These are phyloP conservation scores for Suaeda aralocaspica DNA, from an alignment of 148 eudicot genomes.

Conservation along the genomic window DNA sequence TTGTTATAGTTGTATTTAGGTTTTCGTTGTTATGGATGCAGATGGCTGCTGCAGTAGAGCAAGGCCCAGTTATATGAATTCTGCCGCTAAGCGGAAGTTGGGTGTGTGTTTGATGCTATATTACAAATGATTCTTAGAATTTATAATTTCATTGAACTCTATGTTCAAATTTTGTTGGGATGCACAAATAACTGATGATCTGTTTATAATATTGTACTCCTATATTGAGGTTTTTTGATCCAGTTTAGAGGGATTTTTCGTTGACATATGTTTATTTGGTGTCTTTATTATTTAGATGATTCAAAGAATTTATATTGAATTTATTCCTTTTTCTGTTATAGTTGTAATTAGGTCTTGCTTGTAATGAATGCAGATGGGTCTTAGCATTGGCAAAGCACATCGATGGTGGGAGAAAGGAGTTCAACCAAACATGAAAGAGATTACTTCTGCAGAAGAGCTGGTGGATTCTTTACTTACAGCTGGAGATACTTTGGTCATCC, in stretches of 20 bases:
- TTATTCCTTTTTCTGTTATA: background rate
- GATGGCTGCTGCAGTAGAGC: no score
- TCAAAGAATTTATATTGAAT: background rate
- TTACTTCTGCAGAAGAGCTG: slow-evolving; percentile 58
- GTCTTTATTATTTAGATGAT: background rate
- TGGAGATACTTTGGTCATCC: slow-evolving; percentile 66
- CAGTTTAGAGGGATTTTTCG: background rate
- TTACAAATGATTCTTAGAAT: background rate
- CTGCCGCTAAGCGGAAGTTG: background rate
- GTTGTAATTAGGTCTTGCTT: background rate
- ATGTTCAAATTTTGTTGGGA: background rate
- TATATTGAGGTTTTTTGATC: background rate
- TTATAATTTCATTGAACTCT: background rate
- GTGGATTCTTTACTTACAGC: slow-evolving; percentile 62
- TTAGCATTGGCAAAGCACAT: slow-evolving; percentile 50
- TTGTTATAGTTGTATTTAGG: no score
- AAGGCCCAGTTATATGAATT: background rate
- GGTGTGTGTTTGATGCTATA: background rate
- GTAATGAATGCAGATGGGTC: slow-evolving; percentile 36
- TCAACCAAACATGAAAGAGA: slow-evolving; percentile 67
- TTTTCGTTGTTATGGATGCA: no score
- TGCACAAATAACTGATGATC: background rate
- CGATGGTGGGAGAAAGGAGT: slow-evolving; percentile 91
- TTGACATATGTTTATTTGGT: background rate
- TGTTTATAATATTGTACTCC: no score